phyloP scores from a whole-genome alignment of 768 basidiomycete species.

The Tulasnella sp. region DNA sequence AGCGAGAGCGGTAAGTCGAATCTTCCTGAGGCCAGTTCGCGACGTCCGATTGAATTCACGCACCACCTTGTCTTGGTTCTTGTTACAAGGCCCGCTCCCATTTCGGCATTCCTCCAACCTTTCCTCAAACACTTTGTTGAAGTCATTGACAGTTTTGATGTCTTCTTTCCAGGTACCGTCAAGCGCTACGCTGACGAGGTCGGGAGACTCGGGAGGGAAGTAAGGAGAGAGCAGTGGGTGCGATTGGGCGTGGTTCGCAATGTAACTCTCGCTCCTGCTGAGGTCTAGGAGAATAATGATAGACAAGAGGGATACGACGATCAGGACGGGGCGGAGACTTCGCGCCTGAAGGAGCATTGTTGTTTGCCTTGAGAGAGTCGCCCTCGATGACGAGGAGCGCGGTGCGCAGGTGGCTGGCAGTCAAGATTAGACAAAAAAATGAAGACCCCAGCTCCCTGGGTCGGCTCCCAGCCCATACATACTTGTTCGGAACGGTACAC shows the following conservation, averaged over 20 bases:
- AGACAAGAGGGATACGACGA: background rate
- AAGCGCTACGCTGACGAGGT: background rate
- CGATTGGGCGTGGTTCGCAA: background rate
- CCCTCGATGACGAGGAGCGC: too few species aligned
- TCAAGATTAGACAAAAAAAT: too few species aligned
- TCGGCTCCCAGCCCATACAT: too few species aligned
- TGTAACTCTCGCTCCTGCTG: background rate
- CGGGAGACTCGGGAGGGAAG: background rate
- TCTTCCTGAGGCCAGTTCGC: too few species aligned
- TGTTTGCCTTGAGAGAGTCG: background rate
- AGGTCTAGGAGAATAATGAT: background rate
- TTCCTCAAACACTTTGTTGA: background rate
- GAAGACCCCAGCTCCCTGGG: too few species aligned
- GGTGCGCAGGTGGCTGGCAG: too few species aligned
- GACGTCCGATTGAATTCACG: background rate
- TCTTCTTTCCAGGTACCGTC: constrained; percentile 9
- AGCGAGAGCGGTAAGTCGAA: background rate
- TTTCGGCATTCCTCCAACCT: background rate
- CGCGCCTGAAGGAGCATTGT: background rate
- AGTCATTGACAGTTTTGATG: background rate
- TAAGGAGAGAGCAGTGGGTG: too few species aligned
- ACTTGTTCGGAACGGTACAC: too few species aligned
- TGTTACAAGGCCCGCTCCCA: background rate
- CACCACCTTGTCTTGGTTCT: constrained; percentile 6
- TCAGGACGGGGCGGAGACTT: background rate